phyloP scores from a whole-genome alignment of 2,329 filamentous ascomycete genomes.

The Trichoderma endophyticum region DNA sequence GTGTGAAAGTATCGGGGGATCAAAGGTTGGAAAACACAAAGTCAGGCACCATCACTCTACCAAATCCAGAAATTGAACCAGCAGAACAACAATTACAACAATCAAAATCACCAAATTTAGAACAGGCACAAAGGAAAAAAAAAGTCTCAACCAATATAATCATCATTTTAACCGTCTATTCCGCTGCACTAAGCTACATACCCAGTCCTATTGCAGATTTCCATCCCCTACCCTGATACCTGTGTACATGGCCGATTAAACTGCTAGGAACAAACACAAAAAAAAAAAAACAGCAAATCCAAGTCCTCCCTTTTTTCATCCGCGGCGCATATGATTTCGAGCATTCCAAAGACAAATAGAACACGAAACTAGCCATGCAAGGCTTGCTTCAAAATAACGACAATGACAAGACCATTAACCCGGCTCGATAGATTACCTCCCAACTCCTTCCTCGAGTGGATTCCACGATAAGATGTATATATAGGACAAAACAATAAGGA shows the following conservation, averaged over 20 bases:
- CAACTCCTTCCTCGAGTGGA: neutral
- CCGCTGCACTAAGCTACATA: slow-evolving; percentile 9
- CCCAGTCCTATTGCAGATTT: slow-evolving; percentile 12
- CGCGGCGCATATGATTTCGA: neutral
- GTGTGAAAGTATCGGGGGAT: neutral
- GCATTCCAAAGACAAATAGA: neutral
- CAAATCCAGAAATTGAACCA: neutral
- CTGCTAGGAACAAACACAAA: slow-evolving; percentile 8
- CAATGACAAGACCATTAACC: slow-evolving; percentile 7
- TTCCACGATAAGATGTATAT: neutral
- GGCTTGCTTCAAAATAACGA: slow-evolving; percentile 1
- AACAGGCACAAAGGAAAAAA: too few species aligned
- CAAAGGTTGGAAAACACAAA: neutral
- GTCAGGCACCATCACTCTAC: neutral
- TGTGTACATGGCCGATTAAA: slow-evolving; percentile 13
- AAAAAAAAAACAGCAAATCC: neutral
- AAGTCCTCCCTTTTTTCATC: slow-evolving; percentile 4
- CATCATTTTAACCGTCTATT: slow-evolving; percentile 13
- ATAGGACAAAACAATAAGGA: neutral
- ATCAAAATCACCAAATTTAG: neutral
- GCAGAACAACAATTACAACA: neutral
- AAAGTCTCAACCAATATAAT: neutral
- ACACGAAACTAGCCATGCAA: slow-evolving; percentile 1
- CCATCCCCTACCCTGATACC: neutral
- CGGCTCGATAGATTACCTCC: slow-evolving; percentile 13